A percentile compares a stretch with the other conserved stretches of the same genome.
Evolutionary conservation across 2,329 filamentous ascomycete species (phyloP).

Genomic region (Aspergillus pseudonomiae): DNA sequence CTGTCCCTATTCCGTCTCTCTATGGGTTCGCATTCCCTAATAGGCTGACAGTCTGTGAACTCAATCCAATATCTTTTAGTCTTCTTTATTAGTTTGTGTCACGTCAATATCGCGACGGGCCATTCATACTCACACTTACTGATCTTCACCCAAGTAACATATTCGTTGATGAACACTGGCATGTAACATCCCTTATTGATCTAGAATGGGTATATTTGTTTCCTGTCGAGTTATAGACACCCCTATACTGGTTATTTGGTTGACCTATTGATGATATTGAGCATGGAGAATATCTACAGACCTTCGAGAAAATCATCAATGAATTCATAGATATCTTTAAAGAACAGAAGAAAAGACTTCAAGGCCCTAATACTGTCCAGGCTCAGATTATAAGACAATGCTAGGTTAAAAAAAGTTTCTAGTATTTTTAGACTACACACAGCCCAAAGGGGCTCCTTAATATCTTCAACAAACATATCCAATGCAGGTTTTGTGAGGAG

Average conservation of each 20-base stretch:
- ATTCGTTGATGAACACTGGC: constrained; percentile 39
- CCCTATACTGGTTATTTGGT: constrained; percentile 33
- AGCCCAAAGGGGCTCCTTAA: constrained; percentile 29
- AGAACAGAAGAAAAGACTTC: constrained; percentile 20
- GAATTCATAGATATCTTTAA: constrained; percentile 26
- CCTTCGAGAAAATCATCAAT: constrained; percentile 23
- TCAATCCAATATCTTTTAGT: constrained; percentile 10
- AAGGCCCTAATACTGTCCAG: constrained; percentile 4
- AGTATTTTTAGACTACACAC: constrained; percentile 30
- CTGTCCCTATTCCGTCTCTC: constrained; percentile 40
- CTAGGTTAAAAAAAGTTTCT: constrained; percentile 31
- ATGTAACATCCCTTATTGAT: constrained; percentile 39
- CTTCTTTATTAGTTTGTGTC: constrained; percentile 29
- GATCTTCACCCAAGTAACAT: constrained; percentile 47
- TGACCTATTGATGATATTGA: constrained; percentile 20
- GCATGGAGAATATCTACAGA: constrained; percentile 41
- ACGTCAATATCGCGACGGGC: constrained; percentile 35
- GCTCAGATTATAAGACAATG: constrained; percentile 26
- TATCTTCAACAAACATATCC: constrained; percentile 31
- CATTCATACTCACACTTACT: constrained; percentile 41
- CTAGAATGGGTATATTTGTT: constrained; percentile 39
- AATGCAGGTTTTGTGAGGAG: constrained; percentile 17
- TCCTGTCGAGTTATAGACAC: constrained; percentile 31
- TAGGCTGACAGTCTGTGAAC: constrained; percentile 28
- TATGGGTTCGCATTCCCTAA: constrained; percentile 37